phyloP scores from a whole-genome alignment of 2,329 filamentous ascomycete genomes.

The Penicillium sp. region DNA sequence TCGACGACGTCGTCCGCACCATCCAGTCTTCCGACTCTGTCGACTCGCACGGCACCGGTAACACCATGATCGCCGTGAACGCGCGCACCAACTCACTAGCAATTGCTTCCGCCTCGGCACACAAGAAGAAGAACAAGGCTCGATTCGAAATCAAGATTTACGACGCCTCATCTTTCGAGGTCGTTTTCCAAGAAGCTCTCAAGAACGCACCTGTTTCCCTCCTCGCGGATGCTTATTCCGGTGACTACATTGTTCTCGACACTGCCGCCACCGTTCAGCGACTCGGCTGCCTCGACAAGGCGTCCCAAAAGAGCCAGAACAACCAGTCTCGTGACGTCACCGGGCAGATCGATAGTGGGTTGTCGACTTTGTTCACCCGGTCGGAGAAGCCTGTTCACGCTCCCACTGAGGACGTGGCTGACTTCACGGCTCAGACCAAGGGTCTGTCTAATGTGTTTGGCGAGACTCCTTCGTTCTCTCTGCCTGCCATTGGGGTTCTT shows the following conservation, averaged over 20 bases:
- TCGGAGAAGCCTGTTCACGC: conserved; percentile 10
- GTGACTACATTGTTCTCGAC: conserved; percentile 76
- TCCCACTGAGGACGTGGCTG: conserved; percentile 12
- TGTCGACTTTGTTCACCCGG: conserved; percentile 38
- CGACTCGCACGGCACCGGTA: conserved; percentile 6
- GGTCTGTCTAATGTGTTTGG: conserved; percentile 40
- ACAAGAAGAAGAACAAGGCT: conserved; percentile 49
- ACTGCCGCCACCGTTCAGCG: conserved; percentile 70
- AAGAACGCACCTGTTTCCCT: conserved; percentile 66
- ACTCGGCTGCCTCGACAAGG: conserved; percentile 30
- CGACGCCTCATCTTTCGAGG: conserved; percentile 59
- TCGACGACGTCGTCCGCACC: conserved; percentile 73
- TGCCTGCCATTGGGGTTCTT: conserved; percentile 39
- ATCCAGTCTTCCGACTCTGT: conserved; percentile 56
- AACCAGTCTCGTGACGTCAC: conserved; percentile 24
- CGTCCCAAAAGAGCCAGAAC: conserved; percentile 21
- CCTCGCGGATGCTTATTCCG: conserved; percentile 62
- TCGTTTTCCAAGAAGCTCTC: conserved; percentile 58
- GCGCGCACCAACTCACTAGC: conserved; percentile 65
- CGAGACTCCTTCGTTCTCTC: conserved; percentile 39
- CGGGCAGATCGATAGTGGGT: conserved; percentile 30
- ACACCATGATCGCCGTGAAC: conserved; percentile 65
- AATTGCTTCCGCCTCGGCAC: conserved; percentile 52
- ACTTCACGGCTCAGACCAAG: conserved; percentile 24
- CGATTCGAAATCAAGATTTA: conserved; percentile 64